Base-by-base conservation (phyloP, 768 basidiomycete species). In the Leccinum variicolor region DNA sequence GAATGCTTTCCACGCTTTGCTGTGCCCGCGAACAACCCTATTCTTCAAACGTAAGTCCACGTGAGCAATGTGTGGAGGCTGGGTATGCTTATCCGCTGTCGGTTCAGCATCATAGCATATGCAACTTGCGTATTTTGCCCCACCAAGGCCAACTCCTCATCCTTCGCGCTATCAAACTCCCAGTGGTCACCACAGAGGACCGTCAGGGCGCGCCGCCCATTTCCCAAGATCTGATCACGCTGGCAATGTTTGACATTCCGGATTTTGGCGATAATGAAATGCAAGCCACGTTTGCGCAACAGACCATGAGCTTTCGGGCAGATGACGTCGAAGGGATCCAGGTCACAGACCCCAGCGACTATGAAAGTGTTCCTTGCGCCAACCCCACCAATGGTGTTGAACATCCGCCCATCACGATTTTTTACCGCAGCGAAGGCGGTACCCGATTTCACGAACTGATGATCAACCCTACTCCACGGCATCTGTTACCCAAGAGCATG, bases 111-210 rank as follows among this genome's bases (percentile, higher is more conserved):
- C 79, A 83, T 62, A 71, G 72, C 23, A 81, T 87, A 57, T 77
- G 75, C 54, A 80, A 77, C n/a, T 69, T 83, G 50, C 79, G 82
- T 29, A 74, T 80, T 25, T 65, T 84, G 34, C 83, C 84, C 2
- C 69, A 72, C 14, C 84, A 86, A 64, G 69, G 73, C 9, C 75
- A 82, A 53, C 68, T 86, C 13, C 70, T 86, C 21, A 73, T 84
- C 53, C 74, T 84, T 48, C 82, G 85, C 34, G 72, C 74, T 4
- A 60, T 80, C 49, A 66, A 64, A 41, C 63, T 66, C 36, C 61
- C 64, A 33, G 50, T 25, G 5, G 17, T 48, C 5, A 60, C 63
- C 1, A 25, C 3, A 19, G 56, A 60, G n/a, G 45, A 50, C 7
- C 50, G 29, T 29, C 36, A 48, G 26, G 61, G 60, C 4, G 59